Percentiles rank a stretch among this genome's conserved stretches.
Conservation (phyloP, 495 filamentous ascomycete genomes). For the Bombardia bombarda region DNA sequence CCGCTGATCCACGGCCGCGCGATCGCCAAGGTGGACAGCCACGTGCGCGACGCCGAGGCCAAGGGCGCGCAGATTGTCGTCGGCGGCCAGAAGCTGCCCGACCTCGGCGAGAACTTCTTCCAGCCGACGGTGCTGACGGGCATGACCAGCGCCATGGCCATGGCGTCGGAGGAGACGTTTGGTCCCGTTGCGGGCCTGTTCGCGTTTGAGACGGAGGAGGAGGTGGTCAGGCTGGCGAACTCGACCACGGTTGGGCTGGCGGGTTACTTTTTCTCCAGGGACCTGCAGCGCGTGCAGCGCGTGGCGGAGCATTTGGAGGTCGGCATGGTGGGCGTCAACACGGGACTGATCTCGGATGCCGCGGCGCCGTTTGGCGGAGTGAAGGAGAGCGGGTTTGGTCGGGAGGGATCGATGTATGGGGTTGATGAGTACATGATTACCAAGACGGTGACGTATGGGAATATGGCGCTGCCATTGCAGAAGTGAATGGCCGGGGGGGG, state of each 20-base stretch:
- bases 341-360: constrained; percentile 73
- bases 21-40: constrained; percentile 64
- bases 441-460: constrained; percentile 83
- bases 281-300: constrained; percentile 62
- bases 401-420: constrained; percentile 87
- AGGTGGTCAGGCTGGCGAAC: constrained; percentile 76
- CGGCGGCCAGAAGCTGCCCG: constrained; percentile 59
- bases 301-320: constrained; percentile 82
- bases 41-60: constrained; percentile 66
- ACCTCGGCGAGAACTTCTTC: constrained; percentile 68
- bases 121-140: constrained; percentile 71
- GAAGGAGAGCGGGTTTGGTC: constrained; percentile 85
- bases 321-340: constrained; percentile 87
- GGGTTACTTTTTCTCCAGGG: constrained; percentile 78
- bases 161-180: constrained; percentile 79
- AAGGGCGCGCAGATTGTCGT: constrained; percentile 66
- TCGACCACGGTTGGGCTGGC: constrained; percentile 70
- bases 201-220: constrained; percentile 72
- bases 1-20: constrained; percentile 76
- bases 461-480: constrained; percentile 56
- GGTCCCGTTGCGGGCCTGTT: constrained; percentile 82
- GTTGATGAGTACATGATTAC: constrained; percentile 81
- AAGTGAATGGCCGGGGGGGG: too few species aligned
- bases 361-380: constrained; percentile 87
- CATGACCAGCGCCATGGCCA: constrained; percentile 74